Percentiles rank a stretch among this genome's conserved stretches.
phyloP scores from a whole-genome alignment of 1,284 basidiomycete genomes.

The Grifola frondosa region DNA sequence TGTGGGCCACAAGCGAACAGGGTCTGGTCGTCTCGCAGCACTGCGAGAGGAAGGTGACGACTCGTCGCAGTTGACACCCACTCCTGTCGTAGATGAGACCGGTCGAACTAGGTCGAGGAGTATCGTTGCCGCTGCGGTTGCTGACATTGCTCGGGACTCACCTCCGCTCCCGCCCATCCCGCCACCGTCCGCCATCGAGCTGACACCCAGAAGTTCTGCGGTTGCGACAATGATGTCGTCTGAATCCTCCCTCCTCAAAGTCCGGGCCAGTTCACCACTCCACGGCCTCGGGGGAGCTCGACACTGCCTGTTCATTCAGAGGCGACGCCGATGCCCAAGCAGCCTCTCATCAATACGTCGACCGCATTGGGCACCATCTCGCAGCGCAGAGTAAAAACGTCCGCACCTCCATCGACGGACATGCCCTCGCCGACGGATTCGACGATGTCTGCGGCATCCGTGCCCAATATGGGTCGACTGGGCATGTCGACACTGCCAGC shows the following conservation, averaged over 20 bases:
- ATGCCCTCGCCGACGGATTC: slow-evolving; percentile 59
- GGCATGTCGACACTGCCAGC: slow-evolving; percentile 45
- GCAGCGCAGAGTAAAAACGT: slow-evolving; percentile 63
- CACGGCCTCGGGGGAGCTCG: slow-evolving; percentile 55
- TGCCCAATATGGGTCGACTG: slow-evolving; percentile 37
- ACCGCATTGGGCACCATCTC: slow-evolving; percentile 66
- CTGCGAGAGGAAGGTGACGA: slow-evolving; percentile 59
- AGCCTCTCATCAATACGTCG: slow-evolving; percentile 54
- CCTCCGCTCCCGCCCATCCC: slow-evolving; percentile 70
- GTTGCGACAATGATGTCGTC: slow-evolving; percentile 13
- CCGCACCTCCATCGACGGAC: slow-evolving; percentile 56
- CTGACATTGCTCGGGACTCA: slow-evolving; percentile 45
- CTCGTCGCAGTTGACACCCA: slow-evolving; percentile 8
- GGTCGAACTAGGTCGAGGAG: slow-evolving; percentile 24
- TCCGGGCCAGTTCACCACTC: slow-evolving; percentile 37
- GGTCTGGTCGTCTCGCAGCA: slow-evolving; percentile 56
- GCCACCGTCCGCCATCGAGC: slow-evolving; percentile 41
- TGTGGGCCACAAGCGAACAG: slow-evolving; percentile 50
- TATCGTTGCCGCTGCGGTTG: slow-evolving; percentile 8
- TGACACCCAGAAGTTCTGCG: slow-evolving; percentile 35
- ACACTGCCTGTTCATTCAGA: slow-evolving; percentile 48
- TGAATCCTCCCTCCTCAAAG: slow-evolving; percentile 24
- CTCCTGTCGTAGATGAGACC: slow-evolving; percentile 29
- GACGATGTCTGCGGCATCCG: slow-evolving; percentile 41
- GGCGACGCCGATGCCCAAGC: slow-evolving; percentile 22